phyloP scores from a whole-genome alignment of 2,329 filamentous ascomycete species.

The Pseudocercospora eumusae region DNA sequence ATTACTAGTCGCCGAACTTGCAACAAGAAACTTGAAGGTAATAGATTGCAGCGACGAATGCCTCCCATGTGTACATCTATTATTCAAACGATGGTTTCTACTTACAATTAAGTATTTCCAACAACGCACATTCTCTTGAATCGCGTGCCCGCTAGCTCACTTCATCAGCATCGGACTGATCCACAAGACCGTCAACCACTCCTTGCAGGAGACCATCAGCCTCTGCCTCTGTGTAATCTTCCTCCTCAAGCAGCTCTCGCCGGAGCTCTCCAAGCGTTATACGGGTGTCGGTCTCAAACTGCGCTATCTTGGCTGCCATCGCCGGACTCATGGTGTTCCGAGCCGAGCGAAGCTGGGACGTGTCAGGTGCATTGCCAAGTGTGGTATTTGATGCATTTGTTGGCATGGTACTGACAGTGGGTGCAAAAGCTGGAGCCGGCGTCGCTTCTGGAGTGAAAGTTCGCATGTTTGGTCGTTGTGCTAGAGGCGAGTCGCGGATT shows the following conservation, averaged over 20 bases:
- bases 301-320: not conserved
- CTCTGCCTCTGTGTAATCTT: not conserved
- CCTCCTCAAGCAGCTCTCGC: not conserved
- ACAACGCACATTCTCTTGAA: not conserved
- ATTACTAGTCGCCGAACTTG: not conserved
- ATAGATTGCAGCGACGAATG: not conserved
- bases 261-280: not conserved
- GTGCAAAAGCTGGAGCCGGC: too few species aligned
- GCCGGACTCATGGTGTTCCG: not conserved
- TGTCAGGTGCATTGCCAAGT: too few species aligned
- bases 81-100: not conserved
- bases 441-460: not conserved
- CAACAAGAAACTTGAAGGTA: not conserved
- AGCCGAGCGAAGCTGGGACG: not conserved
- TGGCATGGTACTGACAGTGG: too few species aligned
- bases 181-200: not conserved
- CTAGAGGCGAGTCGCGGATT: not conserved
- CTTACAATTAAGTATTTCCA: not conserved
- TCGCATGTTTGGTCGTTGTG: not conserved
- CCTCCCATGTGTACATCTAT: conserved; percentile 15
- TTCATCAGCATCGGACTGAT: not conserved
- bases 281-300: not conserved
- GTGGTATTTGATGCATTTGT: too few species aligned
- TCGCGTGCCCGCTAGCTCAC: not conserved
- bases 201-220: not conserved